These are phyloP conservation scores for Kappamyces sp. DNA, from an alignment of 192 early-diverging fungal genomes.

Conservation along the genomic window DNA sequence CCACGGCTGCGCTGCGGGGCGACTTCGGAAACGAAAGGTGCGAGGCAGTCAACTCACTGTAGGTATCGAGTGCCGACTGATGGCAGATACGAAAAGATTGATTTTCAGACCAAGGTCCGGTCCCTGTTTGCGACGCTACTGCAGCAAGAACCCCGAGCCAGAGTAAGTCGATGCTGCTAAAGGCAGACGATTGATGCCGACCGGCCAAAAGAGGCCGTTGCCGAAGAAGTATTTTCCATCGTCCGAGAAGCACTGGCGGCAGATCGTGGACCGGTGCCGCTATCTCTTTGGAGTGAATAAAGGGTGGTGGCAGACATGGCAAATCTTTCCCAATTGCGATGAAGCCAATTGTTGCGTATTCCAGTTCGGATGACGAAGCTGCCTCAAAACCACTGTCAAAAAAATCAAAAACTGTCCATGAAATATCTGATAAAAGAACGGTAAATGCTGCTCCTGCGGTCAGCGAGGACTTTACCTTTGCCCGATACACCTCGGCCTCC, in stretches of 20 bases:
- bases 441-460: conserved; percentile 1
- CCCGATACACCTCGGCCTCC: neutral
- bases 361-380: conserved; percentile 7
- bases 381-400: neutral
- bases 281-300: no score
- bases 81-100: conserved; percentile 2
- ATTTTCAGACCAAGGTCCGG: conserved; percentile 3
- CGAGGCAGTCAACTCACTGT: conserved; percentile 60
- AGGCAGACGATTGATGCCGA: neutral
- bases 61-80: neutral
- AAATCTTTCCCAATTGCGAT: conserved; percentile 8
- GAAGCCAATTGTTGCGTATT: conserved; percentile 12
- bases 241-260: no score
- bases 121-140: neutral
- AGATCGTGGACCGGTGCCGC: no score
- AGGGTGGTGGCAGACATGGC: neutral
- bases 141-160: neutral
- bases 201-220: neutral
- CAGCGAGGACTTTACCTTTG: neutral
- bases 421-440: neutral
- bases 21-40: conserved; percentile 94
- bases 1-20: conserved; percentile 66
- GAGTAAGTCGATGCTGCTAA: no score
- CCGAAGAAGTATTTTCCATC: no score
- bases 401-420: neutral